phyloP scores from a whole-genome alignment of 768 basidiomycete species.

The Lactarius sp. region DNA sequence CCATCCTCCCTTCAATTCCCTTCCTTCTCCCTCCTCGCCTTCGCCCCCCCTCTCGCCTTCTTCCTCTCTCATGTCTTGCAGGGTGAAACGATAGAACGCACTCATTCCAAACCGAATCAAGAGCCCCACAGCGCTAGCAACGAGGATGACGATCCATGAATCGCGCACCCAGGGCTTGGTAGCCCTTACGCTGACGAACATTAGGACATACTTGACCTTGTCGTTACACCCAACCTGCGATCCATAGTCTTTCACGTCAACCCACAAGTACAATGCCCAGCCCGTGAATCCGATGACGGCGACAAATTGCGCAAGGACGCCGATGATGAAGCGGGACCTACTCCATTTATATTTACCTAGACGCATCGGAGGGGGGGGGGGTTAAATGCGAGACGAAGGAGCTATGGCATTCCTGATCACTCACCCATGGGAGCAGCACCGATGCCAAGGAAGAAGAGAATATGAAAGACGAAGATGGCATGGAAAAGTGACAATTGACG shows the following conservation, averaged over 20 bases:
- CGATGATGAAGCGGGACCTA: slow-evolving; percentile 9
- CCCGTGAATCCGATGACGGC: slow-evolving; percentile 1
- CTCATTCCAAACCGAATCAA: not conserved
- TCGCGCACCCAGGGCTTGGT: slow-evolving; percentile 13
- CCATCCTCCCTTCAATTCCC: not conserved
- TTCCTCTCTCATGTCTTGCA: not conserved
- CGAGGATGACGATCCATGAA: slow-evolving; percentile 9
- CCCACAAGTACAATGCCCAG: slow-evolving; percentile 19
- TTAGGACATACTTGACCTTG: slow-evolving; percentile 9
- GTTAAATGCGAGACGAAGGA: not conserved
- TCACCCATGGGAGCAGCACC: slow-evolving; percentile 11
- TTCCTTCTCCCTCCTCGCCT: not conserved
- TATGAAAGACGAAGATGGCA: slow-evolving; percentile 15
- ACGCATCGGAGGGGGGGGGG: not conserved
- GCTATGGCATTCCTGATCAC: not conserved
- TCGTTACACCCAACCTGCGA: not conserved
- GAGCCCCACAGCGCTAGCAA: slow-evolving; percentile 7
- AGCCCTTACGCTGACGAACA: slow-evolving; percentile 10
- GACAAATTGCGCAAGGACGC: not conserved
- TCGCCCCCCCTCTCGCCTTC: not conserved
- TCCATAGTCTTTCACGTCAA: not conserved
- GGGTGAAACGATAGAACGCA: not conserved
- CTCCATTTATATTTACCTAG: slow-evolving; percentile 20
- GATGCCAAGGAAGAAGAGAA: slow-evolving; percentile 19
- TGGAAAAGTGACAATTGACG: slow-evolving; percentile 9